phyloP scores from a whole-genome alignment of 495 filamentous ascomycete genomes.

The Penicillium canescens region DNA sequence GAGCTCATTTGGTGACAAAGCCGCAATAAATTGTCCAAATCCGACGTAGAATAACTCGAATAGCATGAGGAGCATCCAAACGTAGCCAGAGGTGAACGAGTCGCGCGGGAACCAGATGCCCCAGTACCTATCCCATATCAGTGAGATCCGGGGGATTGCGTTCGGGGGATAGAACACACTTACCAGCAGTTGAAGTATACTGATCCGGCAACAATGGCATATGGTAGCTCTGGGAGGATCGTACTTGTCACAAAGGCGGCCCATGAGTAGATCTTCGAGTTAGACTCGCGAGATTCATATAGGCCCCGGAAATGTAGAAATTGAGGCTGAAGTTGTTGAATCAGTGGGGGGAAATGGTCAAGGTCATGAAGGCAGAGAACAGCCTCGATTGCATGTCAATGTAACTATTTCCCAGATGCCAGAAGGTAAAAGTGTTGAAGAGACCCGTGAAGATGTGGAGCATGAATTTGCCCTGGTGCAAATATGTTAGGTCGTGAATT shows the following conservation, averaged over 20 bases:
- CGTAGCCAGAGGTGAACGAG: constrained; percentile 55
- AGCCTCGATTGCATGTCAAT: constrained; percentile 65
- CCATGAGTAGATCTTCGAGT: constrained; percentile 56
- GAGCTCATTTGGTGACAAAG: constrained; percentile 70
- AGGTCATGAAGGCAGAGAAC: constrained; percentile 72
- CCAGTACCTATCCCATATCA: constrained; percentile 38
- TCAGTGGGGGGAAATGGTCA: constrained; percentile 64
- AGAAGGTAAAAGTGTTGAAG: constrained; percentile 68
- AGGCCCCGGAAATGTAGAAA: constrained; percentile 48
- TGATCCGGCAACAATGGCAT: constrained; percentile 50
- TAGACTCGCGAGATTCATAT: constrained; percentile 50
- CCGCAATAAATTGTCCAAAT: constrained; percentile 75
- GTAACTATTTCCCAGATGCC: constrained; percentile 54
- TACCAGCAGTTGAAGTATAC: constrained; percentile 63
- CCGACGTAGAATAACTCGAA: constrained; percentile 74
- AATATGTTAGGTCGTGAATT: neutral
- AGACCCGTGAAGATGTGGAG: constrained; percentile 66
- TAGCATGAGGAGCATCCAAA: constrained; percentile 61
- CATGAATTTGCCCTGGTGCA: constrained; percentile 53
- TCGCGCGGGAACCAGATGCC: constrained; percentile 53
- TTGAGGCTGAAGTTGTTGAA: constrained; percentile 58
- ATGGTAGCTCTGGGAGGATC: constrained; percentile 53
- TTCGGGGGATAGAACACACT: neutral
- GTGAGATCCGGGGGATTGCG: neutral
- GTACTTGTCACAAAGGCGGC: constrained; percentile 48